phyloP scores from a whole-genome alignment of 139 green algal genomes.

The Coccomyxa sp. region DNA sequence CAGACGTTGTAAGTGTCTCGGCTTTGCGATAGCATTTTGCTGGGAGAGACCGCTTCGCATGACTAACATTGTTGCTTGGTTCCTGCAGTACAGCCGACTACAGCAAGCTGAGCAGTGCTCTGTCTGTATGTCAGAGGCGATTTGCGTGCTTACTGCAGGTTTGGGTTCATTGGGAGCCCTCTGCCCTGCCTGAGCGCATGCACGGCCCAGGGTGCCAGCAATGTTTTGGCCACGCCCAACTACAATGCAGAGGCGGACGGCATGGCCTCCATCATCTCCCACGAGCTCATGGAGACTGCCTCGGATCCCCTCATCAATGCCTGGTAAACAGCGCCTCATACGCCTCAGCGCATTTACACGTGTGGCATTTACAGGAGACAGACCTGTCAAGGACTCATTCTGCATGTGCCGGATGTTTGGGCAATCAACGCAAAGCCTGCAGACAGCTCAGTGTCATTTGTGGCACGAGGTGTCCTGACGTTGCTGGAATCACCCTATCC shows the following conservation, averaged over 20 bases:
- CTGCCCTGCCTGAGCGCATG: background rate
- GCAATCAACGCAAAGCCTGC: background rate
- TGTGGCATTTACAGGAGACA: background rate
- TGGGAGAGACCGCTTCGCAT: background rate
- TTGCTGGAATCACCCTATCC: background rate
- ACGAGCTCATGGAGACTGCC: background rate
- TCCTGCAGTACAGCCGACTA: no score
- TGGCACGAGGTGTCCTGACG: background rate
- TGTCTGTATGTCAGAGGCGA: background rate
- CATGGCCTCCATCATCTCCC: conserved; percentile 11
- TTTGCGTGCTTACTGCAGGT: background rate
- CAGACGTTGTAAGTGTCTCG: background rate
- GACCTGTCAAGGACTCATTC: background rate
- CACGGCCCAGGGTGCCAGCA: background rate
- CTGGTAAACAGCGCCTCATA: background rate
- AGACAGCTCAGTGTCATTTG: background rate
- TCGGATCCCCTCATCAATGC: conserved; percentile 1
- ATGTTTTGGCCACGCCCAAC: background rate
- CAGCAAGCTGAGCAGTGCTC: background rate
- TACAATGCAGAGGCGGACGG: conserved; percentile 5
- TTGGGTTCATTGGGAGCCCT: background rate
- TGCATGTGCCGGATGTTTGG: background rate
- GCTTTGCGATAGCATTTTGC: background rate
- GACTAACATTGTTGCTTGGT: background rate
- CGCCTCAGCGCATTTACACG: background rate